Evolutionary conservation across 169 alveolate genomes (phyloP), one percentile per base, ranked within the genome.

Genomic region (Perkinsus marinus): DNA sequence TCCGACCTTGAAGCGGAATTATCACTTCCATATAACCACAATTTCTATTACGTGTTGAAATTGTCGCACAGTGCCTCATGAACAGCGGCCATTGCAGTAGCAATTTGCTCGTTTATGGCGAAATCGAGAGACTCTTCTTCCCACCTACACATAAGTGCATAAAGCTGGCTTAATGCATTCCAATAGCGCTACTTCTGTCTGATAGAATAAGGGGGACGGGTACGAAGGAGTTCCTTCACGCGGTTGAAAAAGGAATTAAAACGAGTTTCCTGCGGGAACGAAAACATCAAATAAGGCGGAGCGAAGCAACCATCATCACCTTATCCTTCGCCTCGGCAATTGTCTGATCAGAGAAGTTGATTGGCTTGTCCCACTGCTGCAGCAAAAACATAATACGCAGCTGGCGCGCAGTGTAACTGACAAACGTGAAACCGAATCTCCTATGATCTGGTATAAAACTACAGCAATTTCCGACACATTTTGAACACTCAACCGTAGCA

Each of bases 361-460:
- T 57, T 19, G 79, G 79, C 79, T 57, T 69, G 46, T 94, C 95
- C 93, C 95, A 96, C 92, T 93, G 92, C 89, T 97, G 97, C 9
- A 95, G 94, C 0, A 98, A 93, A 92, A 98, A 98, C 17, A 97
- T 90, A 89, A 98, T 93, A 90, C 99, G 96, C n/a, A 98, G 69
- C 90, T 97, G 98, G 92, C 98, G 95, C 26, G 97, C 95, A 91
- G 97, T 94, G 93, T 95, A 96, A 79, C 90, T 92, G 43, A 90
- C 93, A 39, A 96, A 90, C 92, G 39, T 95, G 22, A 57, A 57
- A 43, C 26, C 68, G 34, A 19, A 6, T 0, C 36, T 57, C 79
- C 26, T 57, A 57, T 30, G 9, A 57, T 19, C 79, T 30, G 22
- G 37, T 7, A 13, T 30, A 0, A 10, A 41, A 94, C 89, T 95